Percentiles rank a stretch among this genome's conserved stretches.
These are phyloP conservation scores for Starmera pachycereana DNA, from an alignment of 805 yeast species.

Conservation along the genomic window DNA sequence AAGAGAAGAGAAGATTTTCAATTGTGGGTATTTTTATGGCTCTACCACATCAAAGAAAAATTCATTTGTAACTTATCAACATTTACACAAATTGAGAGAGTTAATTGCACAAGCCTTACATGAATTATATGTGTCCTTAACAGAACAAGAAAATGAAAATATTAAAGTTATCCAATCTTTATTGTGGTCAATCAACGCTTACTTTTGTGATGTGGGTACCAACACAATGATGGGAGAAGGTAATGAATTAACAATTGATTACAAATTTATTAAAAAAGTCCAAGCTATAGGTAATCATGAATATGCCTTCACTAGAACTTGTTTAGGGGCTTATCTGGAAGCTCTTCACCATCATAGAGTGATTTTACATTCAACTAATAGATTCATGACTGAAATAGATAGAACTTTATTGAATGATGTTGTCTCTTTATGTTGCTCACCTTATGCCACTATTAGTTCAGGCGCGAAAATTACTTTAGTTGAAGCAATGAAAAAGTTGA, in stretches of 20 bases:
- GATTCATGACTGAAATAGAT: constrained; percentile 62
- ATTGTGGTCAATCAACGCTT: constrained; percentile 55
- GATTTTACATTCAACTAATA: constrained; percentile 57
- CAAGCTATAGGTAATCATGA: constrained; percentile 55
- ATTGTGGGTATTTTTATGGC: constrained; percentile 57
- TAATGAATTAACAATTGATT: constrained; percentile 42
- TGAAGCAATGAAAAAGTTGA: constrained; percentile 58
- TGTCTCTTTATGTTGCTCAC: constrained; percentile 52
- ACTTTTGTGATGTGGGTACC: constrained; percentile 74
- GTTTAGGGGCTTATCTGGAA: constrained; percentile 65
- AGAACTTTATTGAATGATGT: constrained; percentile 53
- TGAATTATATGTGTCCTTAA: constrained; percentile 36
- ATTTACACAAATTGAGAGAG: constrained; percentile 52
- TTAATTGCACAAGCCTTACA: constrained; percentile 58
- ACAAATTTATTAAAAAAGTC: constrained; percentile 43
- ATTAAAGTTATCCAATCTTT: constrained; percentile 51
- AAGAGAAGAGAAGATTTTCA: constrained; percentile 52
- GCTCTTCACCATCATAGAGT: constrained; percentile 69
- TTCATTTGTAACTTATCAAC: constrained; percentile 30
- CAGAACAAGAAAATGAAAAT: constrained; percentile 46
- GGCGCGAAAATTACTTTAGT: constrained; percentile 61
- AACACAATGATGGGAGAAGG: constrained; percentile 52
- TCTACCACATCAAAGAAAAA: constrained; percentile 35
- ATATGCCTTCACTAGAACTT: constrained; percentile 68
- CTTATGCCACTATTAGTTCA: constrained; percentile 57